These are phyloP conservation scores for Helotiales sp. DNA, from an alignment of 2,329 filamentous ascomycete species.

Conservation along the genomic window DNA sequence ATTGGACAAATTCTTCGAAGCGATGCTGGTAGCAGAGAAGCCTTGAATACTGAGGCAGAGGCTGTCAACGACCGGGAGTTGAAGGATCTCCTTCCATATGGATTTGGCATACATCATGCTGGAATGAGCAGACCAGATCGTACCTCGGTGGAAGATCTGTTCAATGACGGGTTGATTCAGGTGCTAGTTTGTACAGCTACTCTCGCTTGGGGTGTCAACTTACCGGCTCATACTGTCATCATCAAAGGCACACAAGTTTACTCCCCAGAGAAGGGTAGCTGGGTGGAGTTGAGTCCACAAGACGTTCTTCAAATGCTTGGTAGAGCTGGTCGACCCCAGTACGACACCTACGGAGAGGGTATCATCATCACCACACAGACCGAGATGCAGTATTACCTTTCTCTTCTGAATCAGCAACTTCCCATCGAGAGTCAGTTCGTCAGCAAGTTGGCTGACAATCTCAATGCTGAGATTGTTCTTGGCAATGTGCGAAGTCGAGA, in stretches of 20 bases:
- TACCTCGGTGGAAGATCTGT: slow-evolving; percentile 92
- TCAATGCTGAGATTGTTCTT: slow-evolving; percentile 95
- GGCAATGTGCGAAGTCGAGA: slow-evolving; percentile 91
- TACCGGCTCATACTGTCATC: slow-evolving; percentile 96
- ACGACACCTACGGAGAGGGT: slow-evolving; percentile 96
- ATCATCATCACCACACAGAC: slow-evolving; percentile 97
- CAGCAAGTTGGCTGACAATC: slow-evolving; percentile 89
- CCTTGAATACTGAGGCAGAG: slow-evolving; percentile 82
- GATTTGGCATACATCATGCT: slow-evolving; percentile 97
- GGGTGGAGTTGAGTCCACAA: slow-evolving; percentile 96
- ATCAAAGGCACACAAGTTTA: slow-evolving; percentile 99
- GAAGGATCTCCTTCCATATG: slow-evolving; percentile 93
- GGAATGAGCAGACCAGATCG: slow-evolving; percentile 96
- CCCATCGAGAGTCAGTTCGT: slow-evolving; percentile 97
- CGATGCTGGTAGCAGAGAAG: slow-evolving; percentile 89
- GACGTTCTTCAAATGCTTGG: slow-evolving; percentile 99
- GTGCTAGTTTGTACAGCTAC: slow-evolving; percentile 97
- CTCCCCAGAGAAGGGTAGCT: slow-evolving; percentile 97
- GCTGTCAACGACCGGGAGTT: slow-evolving; percentile 83
- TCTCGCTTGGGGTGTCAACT: slow-evolving; percentile 98
- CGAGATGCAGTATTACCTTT: slow-evolving; percentile 97
- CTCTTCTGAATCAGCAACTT: slow-evolving; percentile 92
- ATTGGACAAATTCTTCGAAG: slow-evolving; percentile 94
- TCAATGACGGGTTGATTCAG: slow-evolving; percentile 87
- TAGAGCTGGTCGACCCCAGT: slow-evolving; percentile 94